phyloP scores from a whole-genome alignment of 2,329 filamentous ascomycete genomes.

The Penicillium sp. region DNA sequence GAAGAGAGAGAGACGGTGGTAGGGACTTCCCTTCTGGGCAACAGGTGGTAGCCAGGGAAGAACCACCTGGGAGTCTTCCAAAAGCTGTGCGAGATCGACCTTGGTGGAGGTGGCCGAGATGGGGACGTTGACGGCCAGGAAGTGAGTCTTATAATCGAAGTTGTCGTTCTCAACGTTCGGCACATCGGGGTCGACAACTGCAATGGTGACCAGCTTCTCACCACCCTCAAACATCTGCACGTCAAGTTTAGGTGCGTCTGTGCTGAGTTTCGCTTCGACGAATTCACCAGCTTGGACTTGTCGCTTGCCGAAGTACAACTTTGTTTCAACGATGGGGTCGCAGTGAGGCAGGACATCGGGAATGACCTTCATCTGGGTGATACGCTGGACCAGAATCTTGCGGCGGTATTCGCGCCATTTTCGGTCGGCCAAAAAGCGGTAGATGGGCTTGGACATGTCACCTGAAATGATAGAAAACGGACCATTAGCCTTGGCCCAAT shows the following conservation, averaged over 20 bases:
- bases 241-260: constrained; percentile 69
- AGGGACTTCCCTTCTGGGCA: constrained; percentile 83
- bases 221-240: constrained; percentile 84
- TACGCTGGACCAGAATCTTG: constrained; percentile 76
- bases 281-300: constrained; percentile 73
- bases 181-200: constrained; percentile 86
- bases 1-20: constrained; percentile 83
- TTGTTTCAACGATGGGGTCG: constrained; percentile 74
- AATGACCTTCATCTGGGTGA: constrained; percentile 79
- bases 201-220: constrained; percentile 77
- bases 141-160: constrained; percentile 83
- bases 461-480: constrained; percentile 50
- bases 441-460: constrained; percentile 95
- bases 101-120: constrained; percentile 60
- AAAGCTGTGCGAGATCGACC: constrained; percentile 63
- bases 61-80: constrained; percentile 63
- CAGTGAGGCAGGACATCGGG: constrained; percentile 83
- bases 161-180: constrained; percentile 71
- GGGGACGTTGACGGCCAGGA: constrained; percentile 72
- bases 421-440: constrained; percentile 79
- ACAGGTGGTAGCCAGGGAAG: constrained; percentile 81
- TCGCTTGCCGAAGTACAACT: constrained; percentile 71
- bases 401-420: constrained; percentile 86
- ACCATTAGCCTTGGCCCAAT: constrained; percentile 18
- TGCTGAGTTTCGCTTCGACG: constrained; percentile 70